Evolutionary conservation across 179 eudicot genomes (phyloP).

Genomic region (Nepenthes alata): DNA sequence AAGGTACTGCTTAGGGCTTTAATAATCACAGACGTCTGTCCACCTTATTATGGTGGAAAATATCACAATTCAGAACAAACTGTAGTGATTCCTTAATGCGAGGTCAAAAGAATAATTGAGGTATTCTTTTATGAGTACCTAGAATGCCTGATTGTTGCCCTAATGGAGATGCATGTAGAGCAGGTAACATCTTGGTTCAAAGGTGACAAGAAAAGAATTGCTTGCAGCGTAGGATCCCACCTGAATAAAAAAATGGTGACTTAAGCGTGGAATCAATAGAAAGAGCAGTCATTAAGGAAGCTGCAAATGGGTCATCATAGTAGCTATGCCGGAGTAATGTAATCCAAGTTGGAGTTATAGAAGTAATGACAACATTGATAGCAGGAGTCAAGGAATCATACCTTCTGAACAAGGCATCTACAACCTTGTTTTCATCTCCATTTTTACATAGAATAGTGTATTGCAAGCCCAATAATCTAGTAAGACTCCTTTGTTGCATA

Average conservation of each 20-base stretch:
- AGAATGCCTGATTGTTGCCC: neutral
- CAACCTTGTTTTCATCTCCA: neutral
- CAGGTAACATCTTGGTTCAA: too few species aligned
- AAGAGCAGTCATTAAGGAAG: too few species aligned
- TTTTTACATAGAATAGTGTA: neutral
- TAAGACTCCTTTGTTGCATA: neutral
- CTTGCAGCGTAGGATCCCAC: too few species aligned
- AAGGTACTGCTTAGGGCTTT: neutral
- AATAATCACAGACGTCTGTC: neutral
- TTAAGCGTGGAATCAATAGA: too few species aligned
- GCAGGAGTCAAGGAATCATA: neutral
- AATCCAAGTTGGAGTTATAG: neutral
- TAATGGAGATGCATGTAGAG: neutral
- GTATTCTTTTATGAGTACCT: neutral
- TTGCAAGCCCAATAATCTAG: neutral
- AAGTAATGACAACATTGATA: neutral
- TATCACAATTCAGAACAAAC: too few species aligned
- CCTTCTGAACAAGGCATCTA: neutral
- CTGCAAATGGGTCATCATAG: neutral
- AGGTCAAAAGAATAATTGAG: too few species aligned
- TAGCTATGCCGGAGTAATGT: neutral
- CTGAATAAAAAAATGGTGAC: too few species aligned
- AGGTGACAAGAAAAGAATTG: too few species aligned
- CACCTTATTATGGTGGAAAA: neutral
- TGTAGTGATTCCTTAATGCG: too few species aligned